Evolutionary conservation across 23 red algal genomes (phyloP), one percentile per base, ranked within the genome.

Genomic region (Gracilaria vermiculophylla): DNA sequence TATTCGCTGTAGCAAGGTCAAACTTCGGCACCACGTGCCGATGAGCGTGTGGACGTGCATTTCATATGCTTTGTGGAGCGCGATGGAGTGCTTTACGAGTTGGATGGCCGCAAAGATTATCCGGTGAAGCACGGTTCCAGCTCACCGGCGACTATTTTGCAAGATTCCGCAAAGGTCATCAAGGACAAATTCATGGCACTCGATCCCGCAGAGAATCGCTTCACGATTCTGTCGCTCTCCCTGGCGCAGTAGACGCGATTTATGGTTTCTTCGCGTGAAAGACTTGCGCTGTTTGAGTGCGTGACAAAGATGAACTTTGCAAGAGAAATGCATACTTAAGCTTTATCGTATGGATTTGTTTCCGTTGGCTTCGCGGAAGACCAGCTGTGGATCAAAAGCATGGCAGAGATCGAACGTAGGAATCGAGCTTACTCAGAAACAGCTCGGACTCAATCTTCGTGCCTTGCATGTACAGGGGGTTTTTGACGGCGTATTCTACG

Each of bases 341-440:
- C n/a, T n/a, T n/a, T n/a, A 60, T n/a, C 55, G 3, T 60, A 8
- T 27, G 1, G 2, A 7, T 31, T n/a, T 7, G 55, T 5, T 8
- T 28, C 55, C 31, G 17, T 31, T 3, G 55, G 17, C 24, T 28
- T 17, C 5, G 55, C 31, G 23, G 21, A 60, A 9, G 55, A 28
- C 7, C 5, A 7, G 16, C 32, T 11, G 15, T 35, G 8, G 15
- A 32, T 95, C 76, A 90, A 91, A 95, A 95, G 53, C 94, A 95
- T 21, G 95, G 77, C 23, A 97, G 83, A n/a, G 53, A 67, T 44
- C 82, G 80, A 76, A 99, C 79, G 40, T 84, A 85, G n/a, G 74
- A 60, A 67, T 99, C 97, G 15, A 99, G 83, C 48, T 91, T 89
- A n/a, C 56, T 87, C 21, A 90, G 56, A 54, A 99, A 99, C 17